Evolutionary conservation across 805 yeast genomes (phyloP).

Genomic region (Kuraishia molischiana): DNA sequence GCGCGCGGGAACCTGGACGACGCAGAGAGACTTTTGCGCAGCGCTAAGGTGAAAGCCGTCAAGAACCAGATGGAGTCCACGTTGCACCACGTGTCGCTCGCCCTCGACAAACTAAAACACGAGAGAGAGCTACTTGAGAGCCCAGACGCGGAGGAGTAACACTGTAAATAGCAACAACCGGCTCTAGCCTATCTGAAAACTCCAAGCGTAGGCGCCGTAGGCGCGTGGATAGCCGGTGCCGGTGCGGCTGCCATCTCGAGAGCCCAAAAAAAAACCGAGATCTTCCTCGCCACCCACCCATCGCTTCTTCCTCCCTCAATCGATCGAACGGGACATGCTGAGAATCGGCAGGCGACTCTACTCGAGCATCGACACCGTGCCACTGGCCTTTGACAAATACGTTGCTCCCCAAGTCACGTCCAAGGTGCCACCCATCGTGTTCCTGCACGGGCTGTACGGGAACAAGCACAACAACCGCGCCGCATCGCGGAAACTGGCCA

Average conservation of each 20-base stretch:
- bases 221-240: too few relatives aligned
- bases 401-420: not conserved
- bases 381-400: constrained; percentile 8
- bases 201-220: too few relatives aligned
- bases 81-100: not conserved
- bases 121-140: too few relatives aligned
- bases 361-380: constrained; percentile 6
- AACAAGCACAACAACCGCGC: constrained; percentile 68
- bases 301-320: too few relatives aligned
- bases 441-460: constrained; percentile 87
- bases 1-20: not conserved
- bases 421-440: constrained; percentile 49
- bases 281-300: too few relatives aligned
- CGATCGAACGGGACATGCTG: not conserved
- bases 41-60: not conserved
- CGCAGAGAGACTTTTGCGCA: not conserved
- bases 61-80: not conserved
- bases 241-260: not conserved
- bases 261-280: too few relatives aligned
- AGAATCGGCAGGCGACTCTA: not conserved
- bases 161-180: not conserved
- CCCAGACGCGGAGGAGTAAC: not conserved
- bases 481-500: constrained; percentile 49
- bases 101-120: too few relatives aligned
- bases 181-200: not conserved